Base-by-base conservation (phyloP, 2,329 filamentous ascomycete species). In the Trichothecium sympodiale region DNA sequence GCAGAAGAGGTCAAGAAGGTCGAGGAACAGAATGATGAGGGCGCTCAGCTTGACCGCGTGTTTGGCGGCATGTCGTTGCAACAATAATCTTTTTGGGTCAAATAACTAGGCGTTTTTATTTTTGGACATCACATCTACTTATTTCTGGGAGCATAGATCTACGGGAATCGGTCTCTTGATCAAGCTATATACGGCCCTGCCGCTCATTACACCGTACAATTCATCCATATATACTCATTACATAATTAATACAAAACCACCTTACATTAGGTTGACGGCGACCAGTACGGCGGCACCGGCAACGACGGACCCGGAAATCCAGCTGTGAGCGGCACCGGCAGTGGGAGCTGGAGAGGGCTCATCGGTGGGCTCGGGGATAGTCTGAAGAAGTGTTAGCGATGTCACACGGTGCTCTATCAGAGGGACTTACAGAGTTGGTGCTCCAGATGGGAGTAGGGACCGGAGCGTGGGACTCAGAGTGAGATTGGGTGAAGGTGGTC, bases 1-100 rank as follows among this genome's bases (percentile, higher is more conserved):
- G 49, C 40, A 7, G 42, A 50, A 28, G 47, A 52, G 9, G 48
- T 51, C n/a, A 46, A 57, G 17, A 44, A 40, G 36, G 47, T 41
- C 12, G 42, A 43, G 12, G 37, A 47, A 17, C 43, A 43, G 8
- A 43, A 60, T 17, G 68, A 71, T 37, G 59, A 69, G 40, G 73
- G 71, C 4, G 69, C 63, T n/a, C 64, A 74, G 47, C 46, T 77
- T 43, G 73, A 77, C 48, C 60, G 69, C 38, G 71, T 65, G 3
- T 77, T 77, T 60, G 72, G 71, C 2, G 60, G 55, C 3, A 57
- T 73, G 54, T 53, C 40, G 6, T 38, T 64, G 40, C 53, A 51
- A 38, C 56, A 47, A 37, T 17, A 31, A 23, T 13, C n/a, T 18
- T 31, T 35, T 26, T 36, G 18, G 25, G 17, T 32, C 30, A 9